These are phyloP conservation scores for Pelargonium nanum DNA, from an alignment of 345 rosid species.

Conservation along the genomic window DNA sequence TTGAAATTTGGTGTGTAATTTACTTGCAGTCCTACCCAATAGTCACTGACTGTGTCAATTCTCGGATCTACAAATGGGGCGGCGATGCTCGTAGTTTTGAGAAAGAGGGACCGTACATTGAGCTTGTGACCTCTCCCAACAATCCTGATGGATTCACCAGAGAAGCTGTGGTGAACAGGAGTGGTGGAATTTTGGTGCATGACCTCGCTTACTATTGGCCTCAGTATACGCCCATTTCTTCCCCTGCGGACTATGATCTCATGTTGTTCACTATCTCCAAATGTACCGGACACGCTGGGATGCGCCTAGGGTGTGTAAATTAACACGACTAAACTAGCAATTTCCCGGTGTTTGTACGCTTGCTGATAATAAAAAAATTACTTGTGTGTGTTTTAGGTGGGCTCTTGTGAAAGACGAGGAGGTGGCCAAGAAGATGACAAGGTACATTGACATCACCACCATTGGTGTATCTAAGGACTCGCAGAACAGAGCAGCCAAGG, in stretches of 20 bases:
- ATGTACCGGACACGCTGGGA: conserved; percentile 86
- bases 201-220: conserved; percentile 98
- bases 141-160: conserved; percentile 77
- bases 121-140: conserved; percentile 84
- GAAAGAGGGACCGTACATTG: conserved; percentile 59
- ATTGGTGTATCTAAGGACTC: conserved; percentile 91
- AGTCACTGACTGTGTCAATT: conserved; percentile 69
- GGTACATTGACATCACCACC: conserved; percentile 67
- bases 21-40: conserved; percentile 59
- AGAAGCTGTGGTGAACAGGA: conserved; percentile 55
- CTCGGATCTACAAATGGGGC: conserved; percentile 68
- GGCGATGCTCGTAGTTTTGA: conserved; percentile 62
- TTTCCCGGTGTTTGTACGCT: too few species aligned
- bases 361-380: background rate
- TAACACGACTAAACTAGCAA: too few species aligned
- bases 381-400: conserved; percentile 40
- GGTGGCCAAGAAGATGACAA: conserved; percentile 64
- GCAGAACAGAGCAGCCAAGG: conserved; percentile 74
- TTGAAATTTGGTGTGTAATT: background rate
- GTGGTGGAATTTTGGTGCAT: conserved; percentile 60
- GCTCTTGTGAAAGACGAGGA: conserved; percentile 66
- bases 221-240: conserved; percentile 69
- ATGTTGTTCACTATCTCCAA: conserved; percentile 86
- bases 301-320: conserved; percentile 70
- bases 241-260: conserved; percentile 57